Percentiles rank a stretch among this genome's conserved stretches.
phyloP scores from a whole-genome alignment of 148 eudicot genomes.

The Diospyros kaki region DNA sequence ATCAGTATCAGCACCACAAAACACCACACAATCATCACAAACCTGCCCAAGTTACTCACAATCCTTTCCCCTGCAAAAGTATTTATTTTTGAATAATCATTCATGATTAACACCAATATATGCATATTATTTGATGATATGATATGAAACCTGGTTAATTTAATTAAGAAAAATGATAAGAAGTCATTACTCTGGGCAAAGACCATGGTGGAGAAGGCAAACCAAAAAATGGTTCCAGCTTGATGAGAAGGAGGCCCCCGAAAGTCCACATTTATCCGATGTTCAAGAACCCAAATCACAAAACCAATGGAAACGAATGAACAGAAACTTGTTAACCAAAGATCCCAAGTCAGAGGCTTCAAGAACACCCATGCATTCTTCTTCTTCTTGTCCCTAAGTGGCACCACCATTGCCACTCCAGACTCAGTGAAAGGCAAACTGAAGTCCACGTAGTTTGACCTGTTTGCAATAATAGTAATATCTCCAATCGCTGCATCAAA shows the following conservation, averaged over 20 bases:
- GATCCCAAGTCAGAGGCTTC: slow-evolving; percentile 42
- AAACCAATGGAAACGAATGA: not conserved
- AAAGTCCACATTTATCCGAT: slow-evolving; percentile 34
- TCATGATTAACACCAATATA: too few species aligned
- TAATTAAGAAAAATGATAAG: too few species aligned
- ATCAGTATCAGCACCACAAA: too few species aligned
- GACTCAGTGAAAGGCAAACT: slow-evolving; percentile 44
- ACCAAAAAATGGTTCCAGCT: slow-evolving; percentile 43
- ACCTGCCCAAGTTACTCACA: too few species aligned
- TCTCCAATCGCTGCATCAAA: slow-evolving; percentile 44
- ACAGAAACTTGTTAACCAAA: slow-evolving; percentile 29
- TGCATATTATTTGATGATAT: too few species aligned
- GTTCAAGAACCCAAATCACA: not conserved
- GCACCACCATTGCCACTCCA: slow-evolving; percentile 46
- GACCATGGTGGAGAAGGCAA: slow-evolving; percentile 50
- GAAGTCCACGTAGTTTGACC: slow-evolving; percentile 44
- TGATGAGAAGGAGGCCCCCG: slow-evolving; percentile 41
- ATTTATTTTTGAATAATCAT: too few species aligned
- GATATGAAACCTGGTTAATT: too few species aligned
- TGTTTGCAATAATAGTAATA: slow-evolving; percentile 26
- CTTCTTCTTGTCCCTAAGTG: slow-evolving; percentile 20
- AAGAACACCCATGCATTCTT: slow-evolving; percentile 53
- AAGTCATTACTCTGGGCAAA: slow-evolving; percentile 40
- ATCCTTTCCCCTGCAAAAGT: too few species aligned
- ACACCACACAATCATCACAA: too few species aligned